Evolutionary conservation across 768 basidiomycete genomes (phyloP).

Genomic region (Boletus coccyginus): DNA sequence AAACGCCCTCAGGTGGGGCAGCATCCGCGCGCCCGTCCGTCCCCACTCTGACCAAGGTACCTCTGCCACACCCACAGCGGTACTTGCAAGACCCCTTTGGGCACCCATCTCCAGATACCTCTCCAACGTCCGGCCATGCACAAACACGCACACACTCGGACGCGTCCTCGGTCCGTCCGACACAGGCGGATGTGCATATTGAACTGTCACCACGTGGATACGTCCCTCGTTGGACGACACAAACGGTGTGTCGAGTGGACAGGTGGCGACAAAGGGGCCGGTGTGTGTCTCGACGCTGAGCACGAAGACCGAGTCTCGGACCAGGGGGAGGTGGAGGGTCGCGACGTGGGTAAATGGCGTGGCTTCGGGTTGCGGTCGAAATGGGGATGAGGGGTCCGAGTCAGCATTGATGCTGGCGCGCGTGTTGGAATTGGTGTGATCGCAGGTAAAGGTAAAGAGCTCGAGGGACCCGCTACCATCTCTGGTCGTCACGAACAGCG

Average conservation of each 20-base stretch:
- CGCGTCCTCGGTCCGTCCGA: slow-evolving; percentile 4
- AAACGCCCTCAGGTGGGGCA: slow-evolving; percentile 29
- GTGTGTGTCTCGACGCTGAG: slow-evolving; percentile 31
- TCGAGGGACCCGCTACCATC: slow-evolving; percentile 37
- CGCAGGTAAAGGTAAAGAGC: slow-evolving; percentile 39
- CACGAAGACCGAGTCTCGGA: slow-evolving; percentile 9
- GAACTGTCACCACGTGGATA: slow-evolving; percentile 22
- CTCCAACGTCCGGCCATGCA: slow-evolving; percentile 34
- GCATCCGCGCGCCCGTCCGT: slow-evolving; percentile 31
- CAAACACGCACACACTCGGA: slow-evolving; percentile 25
- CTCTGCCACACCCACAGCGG: neutral
- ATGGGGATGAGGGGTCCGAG: neutral
- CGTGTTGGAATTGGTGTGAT: neutral
- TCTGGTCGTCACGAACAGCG: slow-evolving; percentile 41
- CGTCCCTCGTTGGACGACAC: slow-evolving; percentile 25
- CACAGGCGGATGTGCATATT: slow-evolving; percentile 14
- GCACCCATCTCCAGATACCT: slow-evolving; percentile 5
- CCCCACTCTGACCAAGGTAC: slow-evolving; percentile 43
- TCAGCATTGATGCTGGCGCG: too few species aligned
- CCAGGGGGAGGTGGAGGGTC: slow-evolving; percentile 12
- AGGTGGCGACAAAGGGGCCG: slow-evolving; percentile 30
- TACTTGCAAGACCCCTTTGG: neutral
- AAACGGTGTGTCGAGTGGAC: slow-evolving; percentile 25
- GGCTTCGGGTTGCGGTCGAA: neutral
- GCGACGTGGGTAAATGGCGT: slow-evolving; percentile 18